phyloP scores from a whole-genome alignment of 495 filamentous ascomycete species.

The Xanthoparmelia taractica region DNA sequence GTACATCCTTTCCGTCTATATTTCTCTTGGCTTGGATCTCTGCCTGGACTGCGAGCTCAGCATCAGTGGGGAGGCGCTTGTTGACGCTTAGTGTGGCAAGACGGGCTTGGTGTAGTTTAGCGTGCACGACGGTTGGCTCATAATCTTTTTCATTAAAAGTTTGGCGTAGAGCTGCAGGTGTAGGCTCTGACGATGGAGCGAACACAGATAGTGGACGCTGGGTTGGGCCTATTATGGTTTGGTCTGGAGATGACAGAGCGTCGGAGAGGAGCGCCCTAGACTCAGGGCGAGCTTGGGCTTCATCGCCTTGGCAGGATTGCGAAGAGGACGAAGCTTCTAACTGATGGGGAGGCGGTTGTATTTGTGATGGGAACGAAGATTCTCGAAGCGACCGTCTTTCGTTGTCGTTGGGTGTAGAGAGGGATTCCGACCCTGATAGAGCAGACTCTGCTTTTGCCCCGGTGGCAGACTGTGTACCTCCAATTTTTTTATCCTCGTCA shows the following conservation, averaged over 20 bases:
- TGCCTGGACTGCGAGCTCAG: slow-evolving; percentile 41
- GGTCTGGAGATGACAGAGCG: slow-evolving; percentile 11
- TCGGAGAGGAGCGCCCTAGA: slow-evolving; percentile 12
- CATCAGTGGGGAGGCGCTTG: slow-evolving; percentile 45
- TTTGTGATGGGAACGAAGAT: background rate
- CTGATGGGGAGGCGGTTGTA: background rate
- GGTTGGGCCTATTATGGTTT: slow-evolving; percentile 26
- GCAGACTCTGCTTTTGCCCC: slow-evolving; percentile 4
- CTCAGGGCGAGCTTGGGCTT: background rate
- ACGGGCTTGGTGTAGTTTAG: slow-evolving; percentile 68
- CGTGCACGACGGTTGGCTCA: slow-evolving; percentile 76
- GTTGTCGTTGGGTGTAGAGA: background rate
- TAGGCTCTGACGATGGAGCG: slow-evolving; percentile 60
- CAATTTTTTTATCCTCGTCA: slow-evolving; percentile 31
- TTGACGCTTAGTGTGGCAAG: slow-evolving; percentile 58
- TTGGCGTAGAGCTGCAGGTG: slow-evolving; percentile 63
- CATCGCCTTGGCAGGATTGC: background rate
- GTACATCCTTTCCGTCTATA: slow-evolving; percentile 56
- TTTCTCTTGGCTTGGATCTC: slow-evolving; percentile 51
- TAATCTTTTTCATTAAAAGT: slow-evolving; percentile 66
- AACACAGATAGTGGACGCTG: slow-evolving; percentile 61
- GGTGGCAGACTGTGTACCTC: slow-evolving; percentile 7
- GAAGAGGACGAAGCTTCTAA: background rate
- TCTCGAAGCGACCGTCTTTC: slow-evolving; percentile 1
- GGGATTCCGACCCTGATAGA: slow-evolving; percentile 6